Evolutionary conservation across 1,139 yeast genomes (phyloP).

Genomic region (Candida freyschussii): DNA sequence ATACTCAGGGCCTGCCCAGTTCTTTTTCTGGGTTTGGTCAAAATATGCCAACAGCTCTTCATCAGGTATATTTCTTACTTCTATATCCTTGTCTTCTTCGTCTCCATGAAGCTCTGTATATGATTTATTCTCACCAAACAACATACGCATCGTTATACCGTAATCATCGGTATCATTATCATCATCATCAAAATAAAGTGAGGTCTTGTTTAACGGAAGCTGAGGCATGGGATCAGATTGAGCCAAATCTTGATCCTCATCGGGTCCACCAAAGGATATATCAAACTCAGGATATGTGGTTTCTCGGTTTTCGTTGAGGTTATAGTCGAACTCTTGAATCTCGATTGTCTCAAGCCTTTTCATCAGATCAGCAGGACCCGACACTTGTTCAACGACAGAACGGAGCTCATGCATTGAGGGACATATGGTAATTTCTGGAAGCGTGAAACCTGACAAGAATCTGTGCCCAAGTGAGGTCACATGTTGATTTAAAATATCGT

Average conservation of each 20-base stretch:
- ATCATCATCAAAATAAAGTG: conserved; percentile 28
- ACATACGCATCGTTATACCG: conserved; percentile 23
- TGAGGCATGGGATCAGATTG: too few relatives aligned
- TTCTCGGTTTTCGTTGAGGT: conserved; percentile 9
- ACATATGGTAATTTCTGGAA: conserved; percentile 11
- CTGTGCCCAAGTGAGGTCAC: conserved; percentile 11
- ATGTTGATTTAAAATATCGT: conserved; percentile 4
- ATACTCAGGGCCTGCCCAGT: conserved; percentile 92
- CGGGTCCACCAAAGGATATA: conserved; percentile 12
- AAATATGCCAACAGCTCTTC: conserved; percentile 72
- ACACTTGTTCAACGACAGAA: conserved; percentile 19
- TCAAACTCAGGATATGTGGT: conserved; percentile 15
- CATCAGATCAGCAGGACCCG: conserved; percentile 16
- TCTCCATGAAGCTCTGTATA: conserved; percentile 9
- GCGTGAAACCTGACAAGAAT: conserved; percentile 4
- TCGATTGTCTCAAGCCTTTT: conserved; percentile 17
- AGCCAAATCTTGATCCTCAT: too few relatives aligned
- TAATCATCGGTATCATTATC: conserved; percentile 27
- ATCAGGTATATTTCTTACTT: conserved; percentile 40
- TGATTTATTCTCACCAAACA: conserved; percentile 23
- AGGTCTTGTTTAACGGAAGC: conserved; percentile 17
- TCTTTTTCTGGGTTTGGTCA: conserved; percentile 60
- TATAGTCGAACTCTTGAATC: conserved; percentile 13
- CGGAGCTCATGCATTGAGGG: conserved; percentile 19
- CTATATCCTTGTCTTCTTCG: conserved; percentile 7